Conservation (phyloP, 2,329 filamentous ascomycete species). For the Aureobasidium sp. region DNA sequence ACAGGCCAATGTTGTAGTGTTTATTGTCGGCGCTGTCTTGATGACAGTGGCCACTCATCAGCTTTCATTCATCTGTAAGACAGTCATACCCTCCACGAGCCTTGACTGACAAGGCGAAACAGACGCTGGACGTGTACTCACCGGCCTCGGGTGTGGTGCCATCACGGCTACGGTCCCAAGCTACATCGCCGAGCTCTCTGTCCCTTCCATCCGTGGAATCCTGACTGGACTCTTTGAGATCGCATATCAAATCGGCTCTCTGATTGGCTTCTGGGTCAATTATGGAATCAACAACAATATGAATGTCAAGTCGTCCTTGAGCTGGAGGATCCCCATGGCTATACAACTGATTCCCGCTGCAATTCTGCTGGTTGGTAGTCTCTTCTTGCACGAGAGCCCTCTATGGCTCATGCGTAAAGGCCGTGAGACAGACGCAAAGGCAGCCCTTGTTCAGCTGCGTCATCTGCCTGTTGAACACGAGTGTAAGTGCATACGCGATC, state of each 20-base stretch:
- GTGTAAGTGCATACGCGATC: slow-evolving; percentile 10
- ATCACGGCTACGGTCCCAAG: slow-evolving; percentile 30
- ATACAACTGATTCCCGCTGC: slow-evolving; percentile 30
- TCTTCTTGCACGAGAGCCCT: slow-evolving; percentile 29
- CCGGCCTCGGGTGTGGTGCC: slow-evolving; percentile 48
- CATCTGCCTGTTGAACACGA: slow-evolving; percentile 21
- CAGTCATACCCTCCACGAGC: not conserved
- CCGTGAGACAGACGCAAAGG: slow-evolving; percentile 18
- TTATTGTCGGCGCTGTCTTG: slow-evolving; percentile 43
- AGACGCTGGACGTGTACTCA: slow-evolving; percentile 53
- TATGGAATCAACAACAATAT: slow-evolving; percentile 26
- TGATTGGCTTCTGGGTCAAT: slow-evolving; percentile 33
- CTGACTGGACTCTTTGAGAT: slow-evolving; percentile 30
- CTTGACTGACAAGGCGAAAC: not conserved
- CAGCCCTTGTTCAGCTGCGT: slow-evolving; percentile 20
- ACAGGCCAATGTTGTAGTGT: slow-evolving; percentile 15
- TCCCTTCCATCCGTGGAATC: slow-evolving; percentile 29
- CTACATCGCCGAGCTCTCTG: slow-evolving; percentile 30
- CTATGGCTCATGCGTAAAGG: slow-evolving; percentile 26
- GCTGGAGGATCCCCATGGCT: slow-evolving; percentile 28
- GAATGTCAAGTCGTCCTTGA: slow-evolving; percentile 21
- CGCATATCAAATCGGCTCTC: slow-evolving; percentile 30
- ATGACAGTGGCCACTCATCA: slow-evolving; percentile 56
- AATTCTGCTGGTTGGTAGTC: slow-evolving; percentile 25
- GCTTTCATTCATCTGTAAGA: slow-evolving; percentile 49